Base-by-base conservation (phyloP, 176 grass and related monocot species). In the Oryza brachyantha region DNA sequence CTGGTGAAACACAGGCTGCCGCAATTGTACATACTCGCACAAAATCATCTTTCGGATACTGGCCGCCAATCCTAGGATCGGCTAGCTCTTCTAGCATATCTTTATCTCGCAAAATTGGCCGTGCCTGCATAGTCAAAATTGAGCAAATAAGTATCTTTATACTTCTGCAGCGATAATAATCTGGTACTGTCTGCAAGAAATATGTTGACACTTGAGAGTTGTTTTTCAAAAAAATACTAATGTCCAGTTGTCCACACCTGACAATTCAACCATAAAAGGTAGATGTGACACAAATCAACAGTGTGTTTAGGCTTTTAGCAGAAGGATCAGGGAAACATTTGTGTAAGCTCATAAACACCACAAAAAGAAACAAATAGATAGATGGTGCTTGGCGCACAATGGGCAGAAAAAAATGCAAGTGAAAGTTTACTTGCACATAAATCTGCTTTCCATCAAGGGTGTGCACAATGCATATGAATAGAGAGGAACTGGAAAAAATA, bases 1-100 rank as follows among this genome's bases (percentile, higher is more conserved):
- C 96, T 4, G 89, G 86, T 13, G 96, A 85, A 82, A 99, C 96
- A 87, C 96, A 99, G 61, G 96, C 96, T 57, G 92, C 96, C 21
- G 96, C 96, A 25, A 99, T 91, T 73, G 96, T 99, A 68, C 96
- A 93, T 60, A 99, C 96, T 40, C 88, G 81, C 57, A 93, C 82
- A 86, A 99, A 99, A 89, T 99, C 96, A 75, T 99, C 92, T 77
- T 84, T 95, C 7, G 96, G 90, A 62, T 89, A 91, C 36, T 91
- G 91, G 6, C 92, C 88, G 2, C 54, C 86, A 64, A 99, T 90
- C 68, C 75, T 89, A 5, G 72, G 84, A 13, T 99, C 96, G 66
- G 88, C 92, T 83, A 99, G 82, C 68, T 99, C 96, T 74, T 90
- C 67, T 61, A 99, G 65, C 63, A 86, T 95, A 68, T 93, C 90